These are phyloP conservation scores for Craspedostauros australis DNA, from an alignment of 108 stramenopile genomes.

Conservation along the genomic window DNA sequence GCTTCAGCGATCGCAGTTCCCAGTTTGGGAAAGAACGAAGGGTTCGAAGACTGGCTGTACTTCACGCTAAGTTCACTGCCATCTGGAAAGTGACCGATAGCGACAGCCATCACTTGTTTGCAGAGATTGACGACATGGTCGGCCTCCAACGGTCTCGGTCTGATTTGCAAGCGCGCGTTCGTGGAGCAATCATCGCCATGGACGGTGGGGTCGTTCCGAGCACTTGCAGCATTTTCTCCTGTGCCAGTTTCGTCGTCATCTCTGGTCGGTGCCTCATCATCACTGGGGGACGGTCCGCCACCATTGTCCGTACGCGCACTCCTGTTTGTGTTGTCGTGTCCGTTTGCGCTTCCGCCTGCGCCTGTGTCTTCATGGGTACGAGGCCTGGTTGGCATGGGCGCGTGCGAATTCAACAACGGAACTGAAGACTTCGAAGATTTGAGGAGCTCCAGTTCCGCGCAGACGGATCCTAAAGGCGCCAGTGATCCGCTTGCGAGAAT, in stretches of 20 bases:
- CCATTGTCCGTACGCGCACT: no score
- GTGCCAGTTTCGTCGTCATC: constrained; percentile 7
- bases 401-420: neutral
- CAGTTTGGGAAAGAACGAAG: constrained; percentile 47
- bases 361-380: neutral
- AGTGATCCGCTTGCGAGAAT: constrained; percentile 71
- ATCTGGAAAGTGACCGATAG: constrained; percentile 61
- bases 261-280: neutral
- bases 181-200: no score
- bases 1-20: constrained; percentile 59
- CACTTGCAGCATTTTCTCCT: constrained; percentile 1
- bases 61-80: constrained; percentile 48
- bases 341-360: neutral
- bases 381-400: neutral
- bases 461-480: constrained; percentile 62
- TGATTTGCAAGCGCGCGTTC: constrained; percentile 48
- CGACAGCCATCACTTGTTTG: constrained; percentile 60
- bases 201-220: neutral
- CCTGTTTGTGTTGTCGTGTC: constrained; percentile 1
- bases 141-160: constrained; percentile 69
- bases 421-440: neutral
- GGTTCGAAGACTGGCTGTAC: constrained; percentile 41
- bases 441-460: constrained; percentile 56
- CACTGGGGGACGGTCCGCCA: no score
- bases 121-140: constrained; percentile 63